These are phyloP conservation scores for Xylaria nigripes DNA, from an alignment of 495 filamentous ascomycete species.

Conservation along the genomic window DNA sequence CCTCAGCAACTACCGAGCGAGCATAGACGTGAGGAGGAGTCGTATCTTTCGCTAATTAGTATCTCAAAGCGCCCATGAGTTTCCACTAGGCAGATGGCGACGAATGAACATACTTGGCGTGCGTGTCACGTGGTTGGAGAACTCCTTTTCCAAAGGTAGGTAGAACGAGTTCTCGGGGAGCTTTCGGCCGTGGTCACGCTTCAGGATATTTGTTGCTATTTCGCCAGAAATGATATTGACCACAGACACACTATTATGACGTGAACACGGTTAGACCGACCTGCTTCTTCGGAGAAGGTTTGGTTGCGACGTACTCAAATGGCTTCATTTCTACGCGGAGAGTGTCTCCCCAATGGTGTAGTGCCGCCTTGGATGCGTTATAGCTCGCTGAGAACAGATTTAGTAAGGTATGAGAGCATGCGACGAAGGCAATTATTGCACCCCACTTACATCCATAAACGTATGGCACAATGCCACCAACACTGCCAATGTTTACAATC, in stretches of 20 bases:
- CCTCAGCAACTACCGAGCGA: slow-evolving; percentile 3
- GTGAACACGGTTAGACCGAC: background rate
- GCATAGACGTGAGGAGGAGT: slow-evolving; percentile 9
- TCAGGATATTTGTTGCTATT: background rate
- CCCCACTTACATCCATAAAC: slow-evolving; percentile 23
- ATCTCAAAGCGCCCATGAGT: background rate
- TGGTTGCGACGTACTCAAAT: slow-evolving; percentile 11
- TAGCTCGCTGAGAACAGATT: slow-evolving; percentile 15
- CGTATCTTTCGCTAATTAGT: slow-evolving; percentile 3
- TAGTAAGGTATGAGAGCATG: background rate
- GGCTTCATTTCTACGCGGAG: slow-evolving; percentile 29
- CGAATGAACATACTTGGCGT: slow-evolving; percentile 9
- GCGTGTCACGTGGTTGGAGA: slow-evolving; percentile 3
- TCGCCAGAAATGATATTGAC: background rate
- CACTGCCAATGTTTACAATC: slow-evolving; percentile 27
- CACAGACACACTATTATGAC: background rate
- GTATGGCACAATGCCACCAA: slow-evolving; percentile 28
- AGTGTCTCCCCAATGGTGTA: slow-evolving; percentile 25
- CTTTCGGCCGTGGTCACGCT: background rate
- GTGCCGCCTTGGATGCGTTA: slow-evolving; percentile 28
- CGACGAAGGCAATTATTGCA: background rate
- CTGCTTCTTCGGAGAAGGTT: background rate
- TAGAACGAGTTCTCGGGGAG: slow-evolving; percentile 7
- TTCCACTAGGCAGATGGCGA: background rate
- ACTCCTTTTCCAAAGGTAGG: background rate